Conservation (phyloP, 768 basidiomycete genomes). For the Psilocybe cyanescens region DNA sequence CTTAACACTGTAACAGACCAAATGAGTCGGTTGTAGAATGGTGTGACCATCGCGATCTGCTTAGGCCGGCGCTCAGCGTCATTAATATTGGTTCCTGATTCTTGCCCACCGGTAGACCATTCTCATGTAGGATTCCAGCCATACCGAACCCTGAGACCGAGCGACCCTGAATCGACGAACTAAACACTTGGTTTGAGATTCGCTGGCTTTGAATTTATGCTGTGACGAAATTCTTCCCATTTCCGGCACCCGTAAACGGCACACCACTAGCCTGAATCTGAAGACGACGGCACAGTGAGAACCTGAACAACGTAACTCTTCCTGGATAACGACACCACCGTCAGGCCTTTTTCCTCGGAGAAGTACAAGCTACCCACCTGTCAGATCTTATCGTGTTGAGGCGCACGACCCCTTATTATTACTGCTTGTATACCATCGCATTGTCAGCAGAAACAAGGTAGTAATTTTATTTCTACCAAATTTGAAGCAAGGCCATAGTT, state of each 20-base stretch:
- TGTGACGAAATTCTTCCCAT: conserved; percentile 9
- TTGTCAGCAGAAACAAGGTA: too few species aligned
- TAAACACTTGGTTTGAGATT: conserved; percentile 8
- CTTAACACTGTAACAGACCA: neutral
- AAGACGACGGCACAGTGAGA: conserved; percentile 4
- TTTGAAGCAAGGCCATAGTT: neutral
- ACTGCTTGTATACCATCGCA: too few species aligned
- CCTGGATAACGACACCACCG: conserved; percentile 10
- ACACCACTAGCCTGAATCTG: conserved; percentile 12
- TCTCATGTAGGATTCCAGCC: neutral
- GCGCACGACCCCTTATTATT: neutral
- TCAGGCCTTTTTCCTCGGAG: conserved; percentile 22
- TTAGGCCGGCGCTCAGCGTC: neutral
- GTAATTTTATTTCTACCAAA: too few species aligned
- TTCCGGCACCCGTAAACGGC: conserved; percentile 8
- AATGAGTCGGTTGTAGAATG: neutral
- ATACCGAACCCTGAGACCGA: conserved; percentile 10
- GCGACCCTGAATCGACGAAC: conserved; percentile 12
- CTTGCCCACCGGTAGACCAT: neutral
- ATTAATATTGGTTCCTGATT: neutral
- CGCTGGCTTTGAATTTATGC: conserved; percentile 22
- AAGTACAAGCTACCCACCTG: conserved; percentile 4
- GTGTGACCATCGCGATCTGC: neutral
- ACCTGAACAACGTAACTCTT: conserved; percentile 17
- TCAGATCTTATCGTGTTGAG: neutral